A percentile compares a stretch with the other conserved stretches of the same genome.
These are phyloP conservation scores for Fallopia convolvulus DNA, from an alignment of 148 eudicot genomes.

Conservation along the genomic window DNA sequence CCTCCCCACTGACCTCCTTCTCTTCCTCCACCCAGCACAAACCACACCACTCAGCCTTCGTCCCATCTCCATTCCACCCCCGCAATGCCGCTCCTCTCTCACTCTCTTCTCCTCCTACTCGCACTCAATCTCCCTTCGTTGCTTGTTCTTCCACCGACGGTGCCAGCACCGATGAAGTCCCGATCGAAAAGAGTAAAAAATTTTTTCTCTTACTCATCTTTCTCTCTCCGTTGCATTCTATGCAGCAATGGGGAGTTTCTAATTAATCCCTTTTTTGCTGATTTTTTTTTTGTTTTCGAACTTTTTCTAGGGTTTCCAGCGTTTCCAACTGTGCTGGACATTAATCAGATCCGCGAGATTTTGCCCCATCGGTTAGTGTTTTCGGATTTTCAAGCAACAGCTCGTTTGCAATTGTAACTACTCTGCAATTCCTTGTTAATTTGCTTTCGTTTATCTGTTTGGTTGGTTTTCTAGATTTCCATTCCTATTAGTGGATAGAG, in stretches of 20 bases:
- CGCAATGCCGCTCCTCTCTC: slow-evolving; percentile 33
- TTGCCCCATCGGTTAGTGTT: slow-evolving; percentile 75
- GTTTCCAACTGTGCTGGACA: slow-evolving; percentile 84
- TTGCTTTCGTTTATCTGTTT: background rate
- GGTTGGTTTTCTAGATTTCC: slow-evolving; percentile 47
- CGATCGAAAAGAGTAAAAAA: slow-evolving; percentile 61
- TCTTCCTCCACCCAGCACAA: slow-evolving; percentile 18
- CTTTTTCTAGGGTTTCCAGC: slow-evolving; percentile 54
- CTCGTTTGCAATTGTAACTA: background rate
- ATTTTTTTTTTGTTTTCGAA: background rate
- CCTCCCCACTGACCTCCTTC: slow-evolving; percentile 25
- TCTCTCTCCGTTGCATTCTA: background rate
- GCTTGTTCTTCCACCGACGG: slow-evolving; percentile 26
- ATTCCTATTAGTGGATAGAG: slow-evolving; percentile 94
- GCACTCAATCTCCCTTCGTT: slow-evolving; percentile 16
- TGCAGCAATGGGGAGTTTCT: background rate
- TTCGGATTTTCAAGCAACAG: background rate
- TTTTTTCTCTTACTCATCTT: background rate
- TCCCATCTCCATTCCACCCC: slow-evolving; percentile 9
- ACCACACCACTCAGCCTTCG: slow-evolving; percentile 11
- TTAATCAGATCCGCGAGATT: slow-evolving; percentile 85
- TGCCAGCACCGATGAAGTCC: slow-evolving; percentile 24
- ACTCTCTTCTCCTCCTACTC: slow-evolving; percentile 22
- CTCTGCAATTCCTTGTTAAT: background rate
- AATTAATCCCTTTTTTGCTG: background rate